Evolutionary conservation across 352 stramenopile genomes (phyloP).

Genomic region (Phytophthora pseudosyringae): DNA sequence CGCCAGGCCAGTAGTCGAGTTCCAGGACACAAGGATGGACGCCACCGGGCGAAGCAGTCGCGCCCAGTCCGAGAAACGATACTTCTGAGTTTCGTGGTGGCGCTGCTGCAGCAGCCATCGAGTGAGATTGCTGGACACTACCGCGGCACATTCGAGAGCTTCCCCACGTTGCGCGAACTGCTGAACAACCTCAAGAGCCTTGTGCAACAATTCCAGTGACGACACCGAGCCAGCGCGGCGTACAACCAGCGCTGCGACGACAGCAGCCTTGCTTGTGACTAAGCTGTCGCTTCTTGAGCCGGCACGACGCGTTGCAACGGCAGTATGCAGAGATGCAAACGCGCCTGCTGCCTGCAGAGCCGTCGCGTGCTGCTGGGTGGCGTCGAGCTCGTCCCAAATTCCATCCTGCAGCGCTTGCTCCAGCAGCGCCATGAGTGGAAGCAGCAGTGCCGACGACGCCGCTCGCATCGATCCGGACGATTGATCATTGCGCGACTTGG

Average conservation of each 20-base stretch:
- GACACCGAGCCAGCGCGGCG: conserved; percentile 39
- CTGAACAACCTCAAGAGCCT: conserved; percentile 33
- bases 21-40: conserved; percentile 33
- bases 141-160: conserved; percentile 42
- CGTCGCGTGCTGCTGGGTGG: conserved; percentile 43
- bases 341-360: conserved; percentile 47
- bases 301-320: conserved; percentile 2
- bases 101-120: conserved; percentile 46
- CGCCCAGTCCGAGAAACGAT: conserved; percentile 57
- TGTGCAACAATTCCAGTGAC: conserved; percentile 46
- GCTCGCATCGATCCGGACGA: conserved; percentile 12
- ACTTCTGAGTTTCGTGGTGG: conserved; percentile 56
- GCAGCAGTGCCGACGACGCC: conserved; percentile 36
- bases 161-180: not conserved
- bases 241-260: conserved; percentile 40
- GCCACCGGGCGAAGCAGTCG: conserved; percentile 41
- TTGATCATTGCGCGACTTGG: conserved; percentile 11
- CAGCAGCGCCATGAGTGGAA: conserved; percentile 53
- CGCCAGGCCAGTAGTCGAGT: not conserved
- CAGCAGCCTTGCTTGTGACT: conserved; percentile 30
- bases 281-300: conserved; percentile 18
- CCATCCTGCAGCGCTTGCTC: conserved; percentile 21
- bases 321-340: conserved; percentile 44
- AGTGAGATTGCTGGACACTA: conserved; percentile 39
- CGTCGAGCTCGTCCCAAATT: conserved; percentile 45